Percentiles rank a stretch among this genome's conserved stretches.
phyloP scores from a whole-genome alignment of 164 flowering plant genomes.

The Kalanchoe fedtschenkoi region DNA sequence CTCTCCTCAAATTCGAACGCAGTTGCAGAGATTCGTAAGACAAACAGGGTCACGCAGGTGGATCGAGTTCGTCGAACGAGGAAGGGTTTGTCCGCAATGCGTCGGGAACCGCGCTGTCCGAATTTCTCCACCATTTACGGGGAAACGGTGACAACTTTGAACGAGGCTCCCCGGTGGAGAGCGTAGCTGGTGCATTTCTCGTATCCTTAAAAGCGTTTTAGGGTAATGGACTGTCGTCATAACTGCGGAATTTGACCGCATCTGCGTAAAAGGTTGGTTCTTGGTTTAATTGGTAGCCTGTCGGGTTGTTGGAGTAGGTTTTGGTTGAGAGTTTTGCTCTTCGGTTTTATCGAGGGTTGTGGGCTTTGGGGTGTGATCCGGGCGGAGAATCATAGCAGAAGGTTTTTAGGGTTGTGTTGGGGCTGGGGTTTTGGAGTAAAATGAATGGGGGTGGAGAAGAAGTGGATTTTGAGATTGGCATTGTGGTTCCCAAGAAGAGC shows the following conservation, averaged over 20 bases:
- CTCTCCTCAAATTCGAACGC: too few species aligned
- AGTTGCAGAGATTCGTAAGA: too few species aligned
- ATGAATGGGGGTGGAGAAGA: conserved; percentile 39
- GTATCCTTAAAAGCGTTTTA: background rate
- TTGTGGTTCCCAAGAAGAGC: conserved; percentile 54
- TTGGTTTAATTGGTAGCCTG: background rate
- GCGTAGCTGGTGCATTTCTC: background rate
- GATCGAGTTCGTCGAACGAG: background rate
- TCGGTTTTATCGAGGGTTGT: background rate
- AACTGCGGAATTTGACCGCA: background rate
- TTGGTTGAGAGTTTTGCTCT: background rate
- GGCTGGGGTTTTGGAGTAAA: background rate
- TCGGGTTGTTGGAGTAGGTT: background rate
- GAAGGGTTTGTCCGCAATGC: background rate
- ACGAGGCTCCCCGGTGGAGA: background rate
- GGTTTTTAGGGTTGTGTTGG: background rate
- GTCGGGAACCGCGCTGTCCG: too few species aligned
- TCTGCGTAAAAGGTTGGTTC: background rate
- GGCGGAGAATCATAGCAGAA: background rate
- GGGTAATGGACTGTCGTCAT: background rate
- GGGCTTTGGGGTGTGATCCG: background rate
- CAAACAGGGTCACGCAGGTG: background rate
- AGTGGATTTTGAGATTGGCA: conserved; percentile 51
- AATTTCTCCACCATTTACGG: background rate
- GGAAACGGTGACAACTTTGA: background rate